phyloP scores from a whole-genome alignment of 1,139 yeast species.

The Sporopachydermia cereana region DNA sequence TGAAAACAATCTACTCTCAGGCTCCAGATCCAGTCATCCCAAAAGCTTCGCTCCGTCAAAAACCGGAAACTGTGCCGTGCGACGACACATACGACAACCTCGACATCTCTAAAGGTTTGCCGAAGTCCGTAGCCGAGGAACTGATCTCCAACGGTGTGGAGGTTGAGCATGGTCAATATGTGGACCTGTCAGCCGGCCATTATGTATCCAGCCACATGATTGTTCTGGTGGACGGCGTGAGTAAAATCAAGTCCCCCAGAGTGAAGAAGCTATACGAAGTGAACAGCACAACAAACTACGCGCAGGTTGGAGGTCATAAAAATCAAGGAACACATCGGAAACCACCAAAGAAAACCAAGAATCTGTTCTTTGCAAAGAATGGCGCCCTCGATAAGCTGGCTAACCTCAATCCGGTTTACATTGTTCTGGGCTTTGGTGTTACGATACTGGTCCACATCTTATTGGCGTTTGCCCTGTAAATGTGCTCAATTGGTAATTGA shows the following conservation, averaged over 20 bases:
- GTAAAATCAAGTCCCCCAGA: background rate
- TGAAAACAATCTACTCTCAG: slow-evolving; percentile 36
- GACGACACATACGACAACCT: slow-evolving; percentile 24
- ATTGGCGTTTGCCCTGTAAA: background rate
- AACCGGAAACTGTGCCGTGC: slow-evolving; percentile 16
- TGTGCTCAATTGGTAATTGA: background rate
- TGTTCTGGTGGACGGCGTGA: background rate
- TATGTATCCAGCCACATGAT: background rate
- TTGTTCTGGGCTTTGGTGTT: background rate
- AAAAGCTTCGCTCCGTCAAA: background rate
- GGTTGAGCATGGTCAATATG: slow-evolving; percentile 25
- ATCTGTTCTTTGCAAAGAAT: background rate
- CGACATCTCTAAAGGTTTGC: slow-evolving; percentile 27
- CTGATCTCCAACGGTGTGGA: slow-evolving; percentile 26
- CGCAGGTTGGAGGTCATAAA: background rate
- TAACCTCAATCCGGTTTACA: background rate
- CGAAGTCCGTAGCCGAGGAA: slow-evolving; percentile 24
- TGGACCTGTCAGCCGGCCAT: slow-evolving; percentile 17
- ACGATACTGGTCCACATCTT: background rate
- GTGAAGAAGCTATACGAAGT: background rate
- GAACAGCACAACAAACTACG: background rate
- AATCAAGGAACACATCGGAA: background rate
- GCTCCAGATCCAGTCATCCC: slow-evolving; percentile 27
- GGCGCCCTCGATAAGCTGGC: background rate
- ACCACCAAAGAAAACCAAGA: background rate